Percentiles rank a stretch among this genome's conserved stretches.
Conservation (phyloP, 2,329 filamentous ascomycete genomes). For the Tolypocladium cylindrosporum region DNA sequence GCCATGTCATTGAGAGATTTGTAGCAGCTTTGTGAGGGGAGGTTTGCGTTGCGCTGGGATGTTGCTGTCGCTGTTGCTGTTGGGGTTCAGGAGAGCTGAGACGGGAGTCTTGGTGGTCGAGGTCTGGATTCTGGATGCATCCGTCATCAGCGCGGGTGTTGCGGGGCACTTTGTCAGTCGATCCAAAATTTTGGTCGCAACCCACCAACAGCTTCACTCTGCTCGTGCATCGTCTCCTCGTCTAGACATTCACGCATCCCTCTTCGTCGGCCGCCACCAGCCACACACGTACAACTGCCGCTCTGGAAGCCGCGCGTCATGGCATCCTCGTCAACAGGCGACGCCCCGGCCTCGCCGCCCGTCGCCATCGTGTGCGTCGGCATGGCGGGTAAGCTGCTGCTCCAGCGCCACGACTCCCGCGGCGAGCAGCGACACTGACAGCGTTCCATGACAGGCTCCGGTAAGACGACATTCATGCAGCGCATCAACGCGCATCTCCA, state of each 20-base stretch:
- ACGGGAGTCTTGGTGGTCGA: not conserved
- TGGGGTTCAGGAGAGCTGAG: not conserved
- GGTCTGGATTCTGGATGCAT: not conserved
- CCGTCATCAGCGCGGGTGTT: not conserved
- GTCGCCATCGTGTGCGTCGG: slow-evolving; percentile 78
- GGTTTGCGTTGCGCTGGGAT: not conserved
- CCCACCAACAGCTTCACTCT: not conserved
- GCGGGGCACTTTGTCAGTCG: not conserved
- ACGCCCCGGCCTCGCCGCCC: slow-evolving; percentile 11
- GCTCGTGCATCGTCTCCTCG: not conserved
- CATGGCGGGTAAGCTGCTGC: slow-evolving; percentile 65
- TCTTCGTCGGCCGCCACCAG: not conserved
- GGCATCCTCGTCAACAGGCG: slow-evolving; percentile 22
- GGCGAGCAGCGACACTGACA: not conserved
- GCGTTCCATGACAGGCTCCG: slow-evolving; percentile 51
- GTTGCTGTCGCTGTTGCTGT: not conserved
- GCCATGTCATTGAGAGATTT: not conserved
- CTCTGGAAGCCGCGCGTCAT: slow-evolving; percentile 8
- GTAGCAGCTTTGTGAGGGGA: not conserved
- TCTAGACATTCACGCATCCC: not conserved
- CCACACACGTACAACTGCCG: not conserved
- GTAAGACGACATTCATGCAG: slow-evolving; percentile 99
- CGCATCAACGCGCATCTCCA: slow-evolving; percentile 92
- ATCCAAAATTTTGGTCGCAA: not conserved
- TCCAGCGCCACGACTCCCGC: not conserved